A percentile compares a stretch with the other conserved stretches of the same genome.
These are phyloP conservation scores for Trypanosomatidae sp. DNA, from an alignment of 208 protist genomes.

Conservation along the genomic window DNA sequence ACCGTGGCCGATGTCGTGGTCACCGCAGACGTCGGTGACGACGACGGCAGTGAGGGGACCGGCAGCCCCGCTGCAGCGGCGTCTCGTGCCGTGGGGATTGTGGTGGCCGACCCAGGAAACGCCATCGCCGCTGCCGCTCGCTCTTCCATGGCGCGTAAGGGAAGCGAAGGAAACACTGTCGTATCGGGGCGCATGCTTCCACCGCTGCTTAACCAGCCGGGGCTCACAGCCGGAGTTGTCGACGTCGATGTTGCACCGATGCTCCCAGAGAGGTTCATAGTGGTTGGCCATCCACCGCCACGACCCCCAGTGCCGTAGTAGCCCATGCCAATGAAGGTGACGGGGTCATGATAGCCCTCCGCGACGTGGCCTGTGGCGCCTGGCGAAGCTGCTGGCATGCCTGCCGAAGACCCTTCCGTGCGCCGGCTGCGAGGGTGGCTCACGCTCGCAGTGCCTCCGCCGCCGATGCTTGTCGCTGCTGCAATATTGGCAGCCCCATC, in stretches of 20 bases:
- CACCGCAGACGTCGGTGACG: background rate
- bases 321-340: constrained; percentile 24
- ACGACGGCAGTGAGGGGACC: background rate
- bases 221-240: constrained; percentile 1
- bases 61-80: background rate
- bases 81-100: constrained; percentile 1
- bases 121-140: background rate
- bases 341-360: constrained; percentile 1
- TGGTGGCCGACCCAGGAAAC: constrained; percentile 4
- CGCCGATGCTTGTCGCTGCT: background rate
- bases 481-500: background rate
- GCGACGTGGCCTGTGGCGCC: background rate
- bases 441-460: background rate
- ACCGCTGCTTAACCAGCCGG: background rate
- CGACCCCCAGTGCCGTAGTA: constrained; percentile 11
- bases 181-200: constrained; percentile 5
- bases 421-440: constrained; percentile 2
- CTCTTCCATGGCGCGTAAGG: constrained; percentile 18
- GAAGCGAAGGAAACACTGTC: constrained; percentile 5
- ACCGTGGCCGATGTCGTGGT: background rate
- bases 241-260: background rate
- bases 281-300: constrained; percentile 2
- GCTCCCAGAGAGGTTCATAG: background rate
- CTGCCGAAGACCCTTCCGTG: background rate
- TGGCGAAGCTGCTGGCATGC: background rate